Evolutionary conservation across 306 rosid species (phyloP).

Genomic region (Cicer judaicum): DNA sequence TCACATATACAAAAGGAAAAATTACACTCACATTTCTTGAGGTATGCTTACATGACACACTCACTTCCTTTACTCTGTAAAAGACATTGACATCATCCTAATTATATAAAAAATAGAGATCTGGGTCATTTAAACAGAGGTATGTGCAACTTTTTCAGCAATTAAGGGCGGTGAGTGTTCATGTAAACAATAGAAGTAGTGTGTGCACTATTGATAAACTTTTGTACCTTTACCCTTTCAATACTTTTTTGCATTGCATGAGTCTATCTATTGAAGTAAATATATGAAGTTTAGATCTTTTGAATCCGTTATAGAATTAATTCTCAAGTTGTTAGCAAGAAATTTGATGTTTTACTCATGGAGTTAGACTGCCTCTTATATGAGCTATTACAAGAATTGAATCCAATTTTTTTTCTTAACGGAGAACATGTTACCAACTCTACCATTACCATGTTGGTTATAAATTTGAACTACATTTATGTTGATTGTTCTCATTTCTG

Average conservation of each 20-base stretch:
- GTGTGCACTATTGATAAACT: background rate
- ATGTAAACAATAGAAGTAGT: background rate
- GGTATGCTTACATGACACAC: background rate
- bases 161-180: background rate
- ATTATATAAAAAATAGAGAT: too few relatives aligned
- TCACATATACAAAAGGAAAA: background rate
- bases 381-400: too few relatives aligned
- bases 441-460: too few relatives aligned
- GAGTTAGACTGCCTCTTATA: too few relatives aligned
- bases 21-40: background rate
- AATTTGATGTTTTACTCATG: too few relatives aligned
- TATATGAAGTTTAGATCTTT: background rate
- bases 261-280: constrained; percentile 15
- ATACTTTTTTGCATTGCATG: background rate
- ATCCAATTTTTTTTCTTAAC: too few relatives aligned
- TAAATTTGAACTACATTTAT: background rate
- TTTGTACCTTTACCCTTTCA: background rate
- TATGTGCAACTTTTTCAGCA: too few relatives aligned
- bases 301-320: too few relatives aligned
- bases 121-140: too few relatives aligned
- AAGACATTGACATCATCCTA: too few relatives aligned
- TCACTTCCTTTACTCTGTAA: background rate
- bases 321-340: too few relatives aligned
- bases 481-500: constrained; percentile 18
- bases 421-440: too few relatives aligned